phyloP scores from a whole-genome alignment of 768 basidiomycete genomes.

The Strobilomyces dryophilus region DNA sequence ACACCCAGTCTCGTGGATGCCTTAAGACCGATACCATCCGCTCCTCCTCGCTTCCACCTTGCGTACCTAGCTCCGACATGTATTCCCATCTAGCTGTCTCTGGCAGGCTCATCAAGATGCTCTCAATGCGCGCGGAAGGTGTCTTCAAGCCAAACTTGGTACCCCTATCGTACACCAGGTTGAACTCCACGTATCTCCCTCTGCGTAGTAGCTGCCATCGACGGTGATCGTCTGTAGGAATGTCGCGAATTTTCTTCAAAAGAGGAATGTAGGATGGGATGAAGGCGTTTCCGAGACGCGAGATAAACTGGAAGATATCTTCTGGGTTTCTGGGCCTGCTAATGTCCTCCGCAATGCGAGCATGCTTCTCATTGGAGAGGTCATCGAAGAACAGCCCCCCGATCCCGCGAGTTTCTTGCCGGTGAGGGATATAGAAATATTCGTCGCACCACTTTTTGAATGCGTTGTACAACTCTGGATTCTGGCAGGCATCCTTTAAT shows the following conservation, averaged over 20 bases:
- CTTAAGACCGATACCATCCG: constrained; percentile 57
- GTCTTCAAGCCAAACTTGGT: constrained; percentile 85
- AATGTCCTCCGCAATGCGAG: constrained; percentile 46
- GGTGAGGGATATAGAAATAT: constrained; percentile 92
- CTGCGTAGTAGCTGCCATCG: constrained; percentile 92
- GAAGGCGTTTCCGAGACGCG: constrained; percentile 73
- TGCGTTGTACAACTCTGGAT: constrained; percentile 63
- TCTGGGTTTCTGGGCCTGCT: constrained; percentile 54
- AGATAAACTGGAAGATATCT: constrained; percentile 75
- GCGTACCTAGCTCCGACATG: constrained; percentile 66
- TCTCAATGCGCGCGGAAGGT: constrained; percentile 84
- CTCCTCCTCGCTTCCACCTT: constrained; percentile 62
- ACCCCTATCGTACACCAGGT: constrained; percentile 80
- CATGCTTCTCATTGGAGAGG: constrained; percentile 61
- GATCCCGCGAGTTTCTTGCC: constrained; percentile 80
- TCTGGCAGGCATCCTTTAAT: constrained; percentile 71
- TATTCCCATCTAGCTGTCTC: constrained; percentile 91
- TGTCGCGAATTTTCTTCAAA: constrained; percentile 55
- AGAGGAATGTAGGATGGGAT: constrained; percentile 90
- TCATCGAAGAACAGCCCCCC: constrained; percentile 99
- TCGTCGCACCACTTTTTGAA: constrained; percentile 98
- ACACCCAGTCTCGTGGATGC: constrained; percentile 62
- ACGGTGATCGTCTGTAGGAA: constrained; percentile 62
- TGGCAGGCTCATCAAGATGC: constrained; percentile 86
- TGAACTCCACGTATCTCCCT: constrained; percentile 95